Evolutionary conservation across 257 asterid species (phyloP).

Genomic region (Catharanthus roseus): DNA sequence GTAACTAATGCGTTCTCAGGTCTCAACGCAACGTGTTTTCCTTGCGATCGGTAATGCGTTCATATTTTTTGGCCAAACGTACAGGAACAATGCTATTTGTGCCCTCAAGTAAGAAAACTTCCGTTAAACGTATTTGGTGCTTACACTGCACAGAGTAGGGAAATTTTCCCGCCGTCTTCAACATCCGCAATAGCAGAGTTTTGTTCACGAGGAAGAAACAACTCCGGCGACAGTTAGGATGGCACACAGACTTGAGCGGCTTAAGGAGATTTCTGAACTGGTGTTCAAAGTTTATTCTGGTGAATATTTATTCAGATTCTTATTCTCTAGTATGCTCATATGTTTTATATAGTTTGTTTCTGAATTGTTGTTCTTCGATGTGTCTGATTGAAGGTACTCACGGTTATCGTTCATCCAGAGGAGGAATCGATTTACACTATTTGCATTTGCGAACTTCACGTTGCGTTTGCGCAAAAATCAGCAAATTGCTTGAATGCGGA

Average conservation of each 20-base stretch:
- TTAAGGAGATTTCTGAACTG: conserved; percentile 27
- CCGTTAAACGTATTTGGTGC: no score
- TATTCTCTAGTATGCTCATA: background rate
- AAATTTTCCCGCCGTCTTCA: background rate
- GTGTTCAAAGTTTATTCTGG: conserved; percentile 43
- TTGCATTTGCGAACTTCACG: conserved; percentile 22
- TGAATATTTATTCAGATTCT: conserved; percentile 5
- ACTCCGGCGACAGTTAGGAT: conserved; percentile 18
- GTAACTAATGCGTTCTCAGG: no score
- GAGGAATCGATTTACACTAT: conserved; percentile 22
- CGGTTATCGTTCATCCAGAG: conserved; percentile 15
- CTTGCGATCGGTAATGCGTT: no score
- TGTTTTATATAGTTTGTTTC: background rate
- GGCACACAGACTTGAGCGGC: conserved; percentile 43
- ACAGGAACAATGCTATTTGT: no score
- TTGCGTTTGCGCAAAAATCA: conserved; percentile 16
- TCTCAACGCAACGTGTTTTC: no score
- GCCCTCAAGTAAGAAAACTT: no score
- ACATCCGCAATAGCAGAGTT: background rate
- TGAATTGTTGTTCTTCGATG: background rate
- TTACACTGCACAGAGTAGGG: no score
- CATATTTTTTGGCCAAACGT: no score
- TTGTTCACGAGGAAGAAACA: background rate
- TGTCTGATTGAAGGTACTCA: conserved; percentile 21
- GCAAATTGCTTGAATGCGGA: conserved; percentile 18